These are phyloP conservation scores for Metarhizium brunneum DNA, from an alignment of 2,329 filamentous ascomycete species.

Conservation along the genomic window DNA sequence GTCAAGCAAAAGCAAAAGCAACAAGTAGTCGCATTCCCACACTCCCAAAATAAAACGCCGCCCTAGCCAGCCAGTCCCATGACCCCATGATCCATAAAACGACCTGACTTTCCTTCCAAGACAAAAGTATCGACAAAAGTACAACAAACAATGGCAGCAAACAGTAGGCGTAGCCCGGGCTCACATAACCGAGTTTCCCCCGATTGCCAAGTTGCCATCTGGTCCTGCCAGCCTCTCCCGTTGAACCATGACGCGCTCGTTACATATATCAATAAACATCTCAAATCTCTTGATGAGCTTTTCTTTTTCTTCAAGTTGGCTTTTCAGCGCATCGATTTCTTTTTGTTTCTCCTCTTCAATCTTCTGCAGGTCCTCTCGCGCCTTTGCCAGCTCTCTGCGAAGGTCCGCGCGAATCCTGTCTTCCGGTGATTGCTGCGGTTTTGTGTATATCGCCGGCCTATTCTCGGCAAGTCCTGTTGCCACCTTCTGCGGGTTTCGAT, in stretches of 20 bases:
- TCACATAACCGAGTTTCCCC: slow-evolving; percentile 16
- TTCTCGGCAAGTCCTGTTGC: slow-evolving; percentile 50
- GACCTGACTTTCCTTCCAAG: neutral
- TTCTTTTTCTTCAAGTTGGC: slow-evolving; percentile 53
- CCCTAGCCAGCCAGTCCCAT: neutral
- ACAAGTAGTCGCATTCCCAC: neutral
- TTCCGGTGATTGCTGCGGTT: slow-evolving; percentile 52
- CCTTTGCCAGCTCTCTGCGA: slow-evolving; percentile 49
- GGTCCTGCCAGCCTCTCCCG: slow-evolving; percentile 38
- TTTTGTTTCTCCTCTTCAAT: slow-evolving; percentile 46
- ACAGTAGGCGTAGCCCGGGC: neutral
- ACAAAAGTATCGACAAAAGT: neutral
- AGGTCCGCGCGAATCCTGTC: slow-evolving; percentile 55
- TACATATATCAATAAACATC: slow-evolving; percentile 63
- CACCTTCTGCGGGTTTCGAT: slow-evolving; percentile 54
- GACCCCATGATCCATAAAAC: neutral
- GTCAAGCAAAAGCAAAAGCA: neutral
- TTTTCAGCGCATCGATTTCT: slow-evolving; percentile 48
- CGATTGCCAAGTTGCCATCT: slow-evolving; percentile 17
- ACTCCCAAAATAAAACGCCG: neutral
- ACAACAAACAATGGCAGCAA: neutral
- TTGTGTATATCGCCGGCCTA: slow-evolving; percentile 56
- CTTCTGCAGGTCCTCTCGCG: slow-evolving; percentile 46
- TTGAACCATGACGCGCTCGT: slow-evolving; percentile 56
- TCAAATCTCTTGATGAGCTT: slow-evolving; percentile 54